Conservation (phyloP, 257 asterid species). For the Rubia yunnanensis region DNA sequence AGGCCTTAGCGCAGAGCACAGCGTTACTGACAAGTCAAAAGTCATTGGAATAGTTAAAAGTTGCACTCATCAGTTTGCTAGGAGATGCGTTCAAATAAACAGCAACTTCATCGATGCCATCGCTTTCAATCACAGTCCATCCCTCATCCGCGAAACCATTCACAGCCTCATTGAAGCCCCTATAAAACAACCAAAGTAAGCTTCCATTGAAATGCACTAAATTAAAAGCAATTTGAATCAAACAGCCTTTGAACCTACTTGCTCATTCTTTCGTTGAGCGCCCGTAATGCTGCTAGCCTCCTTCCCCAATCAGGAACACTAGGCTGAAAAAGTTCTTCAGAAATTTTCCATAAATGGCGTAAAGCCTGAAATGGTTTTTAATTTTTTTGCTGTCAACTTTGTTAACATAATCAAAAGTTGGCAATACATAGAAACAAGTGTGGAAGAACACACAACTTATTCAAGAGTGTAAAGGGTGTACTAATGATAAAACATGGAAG, state of each 20-base stretch:
- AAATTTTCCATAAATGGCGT: constrained; percentile 83
- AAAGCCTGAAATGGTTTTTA: constrained; percentile 60
- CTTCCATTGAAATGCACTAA: constrained; percentile 1
- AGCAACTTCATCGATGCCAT: constrained; percentile 89
- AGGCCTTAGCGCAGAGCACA: constrained; percentile 86
- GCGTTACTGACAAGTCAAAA: constrained; percentile 68
- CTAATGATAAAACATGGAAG: too few relatives aligned
- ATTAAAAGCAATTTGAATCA: not conserved
- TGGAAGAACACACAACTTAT: not conserved
- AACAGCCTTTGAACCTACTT: constrained; percentile 29
- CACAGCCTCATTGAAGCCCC: constrained; percentile 97
- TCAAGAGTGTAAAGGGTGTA: not conserved
- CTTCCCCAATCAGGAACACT: constrained; percentile 81
- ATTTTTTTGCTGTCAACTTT: not conserved
- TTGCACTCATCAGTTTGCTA: constrained; percentile 62
- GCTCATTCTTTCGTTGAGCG: constrained; percentile 89
- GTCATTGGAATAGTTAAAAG: constrained; percentile 55
- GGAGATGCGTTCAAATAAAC: constrained; percentile 82
- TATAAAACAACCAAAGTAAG: constrained; percentile 19
- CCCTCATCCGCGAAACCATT: constrained; percentile 91
- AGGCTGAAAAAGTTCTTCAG: constrained; percentile 84
- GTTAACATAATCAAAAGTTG: not conserved
- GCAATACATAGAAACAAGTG: not conserved
- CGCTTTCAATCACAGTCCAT: constrained; percentile 80
- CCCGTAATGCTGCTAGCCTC: constrained; percentile 90